phyloP scores from a whole-genome alignment of 2,329 filamentous ascomycete genomes.

The Trichoderma cornu-damae region DNA sequence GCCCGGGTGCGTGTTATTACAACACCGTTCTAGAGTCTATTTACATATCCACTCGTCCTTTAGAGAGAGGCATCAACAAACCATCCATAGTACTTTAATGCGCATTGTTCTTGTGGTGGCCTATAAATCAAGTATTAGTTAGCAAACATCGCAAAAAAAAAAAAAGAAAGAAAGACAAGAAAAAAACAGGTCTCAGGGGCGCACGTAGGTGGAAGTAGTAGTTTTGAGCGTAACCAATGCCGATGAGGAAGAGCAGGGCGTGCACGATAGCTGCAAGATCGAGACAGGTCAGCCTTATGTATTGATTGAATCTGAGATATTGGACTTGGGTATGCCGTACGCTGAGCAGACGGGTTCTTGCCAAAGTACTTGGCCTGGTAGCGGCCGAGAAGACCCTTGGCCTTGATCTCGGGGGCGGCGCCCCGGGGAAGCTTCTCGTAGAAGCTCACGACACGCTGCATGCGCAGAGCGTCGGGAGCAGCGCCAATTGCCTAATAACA shows the following conservation, averaged over 20 bases:
- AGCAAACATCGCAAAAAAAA: neutral
- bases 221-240: conserved; percentile 90
- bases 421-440: conserved; percentile 98
- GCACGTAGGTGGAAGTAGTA: conserved; percentile 99
- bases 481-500: conserved; percentile 76
- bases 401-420: conserved; percentile 74
- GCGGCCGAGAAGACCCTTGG: conserved; percentile 75
- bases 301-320: neutral
- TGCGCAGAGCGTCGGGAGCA: conserved; percentile 91
- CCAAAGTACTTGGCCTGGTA: conserved; percentile 94
- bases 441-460: conserved; percentile 97
- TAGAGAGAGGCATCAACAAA: conserved; percentile 25
- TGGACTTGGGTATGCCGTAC: conserved; percentile 51
- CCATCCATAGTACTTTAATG: conserved; percentile 58
- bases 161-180: too few relatives aligned
- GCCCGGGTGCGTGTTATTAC: conserved; percentile 6
- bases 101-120: conserved; percentile 99
- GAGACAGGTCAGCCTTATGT: conserved; percentile 20
- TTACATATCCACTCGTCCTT: conserved; percentile 35
- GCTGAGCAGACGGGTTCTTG: conserved; percentile 82
- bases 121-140: conserved; percentile 42
- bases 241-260: conserved; percentile 69
- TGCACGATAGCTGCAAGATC: conserved; percentile 72
- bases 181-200: conserved; percentile 36
- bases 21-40: conserved; percentile 37